Evolutionary conservation across 306 rosid species (phyloP).

Genomic region (Prunus kanzakura): DNA sequence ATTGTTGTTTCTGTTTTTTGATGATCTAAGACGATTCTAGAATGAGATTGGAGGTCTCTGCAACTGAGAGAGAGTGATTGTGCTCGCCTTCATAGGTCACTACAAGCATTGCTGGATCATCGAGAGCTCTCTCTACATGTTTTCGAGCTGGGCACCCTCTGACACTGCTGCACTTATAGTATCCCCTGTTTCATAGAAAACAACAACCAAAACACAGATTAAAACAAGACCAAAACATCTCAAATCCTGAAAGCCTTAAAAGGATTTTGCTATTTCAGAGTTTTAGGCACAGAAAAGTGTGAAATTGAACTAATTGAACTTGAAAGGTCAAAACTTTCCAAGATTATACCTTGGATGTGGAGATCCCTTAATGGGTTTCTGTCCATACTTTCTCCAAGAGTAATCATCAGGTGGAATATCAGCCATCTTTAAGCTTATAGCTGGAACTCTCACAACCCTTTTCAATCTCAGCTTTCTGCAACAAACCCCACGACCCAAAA

Average conservation of each 20-base stretch:
- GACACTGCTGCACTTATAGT: slow-evolving; percentile 96
- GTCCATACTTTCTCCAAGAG: slow-evolving; percentile 91
- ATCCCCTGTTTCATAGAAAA: slow-evolving; percentile 50
- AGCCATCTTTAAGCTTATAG: slow-evolving; percentile 78
- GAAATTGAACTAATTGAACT: neutral
- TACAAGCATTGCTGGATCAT: slow-evolving; percentile 80
- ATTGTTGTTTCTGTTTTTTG: neutral
- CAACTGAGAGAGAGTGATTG: slow-evolving; percentile 66
- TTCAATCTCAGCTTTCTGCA: slow-evolving; percentile 63
- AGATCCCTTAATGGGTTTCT: slow-evolving; percentile 87
- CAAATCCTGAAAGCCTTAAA: too few species aligned
- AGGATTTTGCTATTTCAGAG: neutral
- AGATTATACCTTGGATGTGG: slow-evolving; percentile 73
- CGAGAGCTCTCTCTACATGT: slow-evolving; percentile 90
- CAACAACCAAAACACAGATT: neutral
- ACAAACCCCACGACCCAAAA: neutral
- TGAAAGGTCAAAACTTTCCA: neutral
- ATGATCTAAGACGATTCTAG: slow-evolving; percentile 64
- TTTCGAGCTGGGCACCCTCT: slow-evolving; percentile 97
- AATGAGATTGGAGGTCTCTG: slow-evolving; percentile 70
- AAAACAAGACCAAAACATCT: neutral
- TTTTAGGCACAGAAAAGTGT: neutral
- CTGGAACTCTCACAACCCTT: slow-evolving; percentile 76
- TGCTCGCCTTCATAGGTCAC: slow-evolving; percentile 96
- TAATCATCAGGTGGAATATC: slow-evolving; percentile 94